These are phyloP conservation scores for Trypanosoma lewisi DNA, from an alignment of 208 protist genomes.

Conservation along the genomic window DNA sequence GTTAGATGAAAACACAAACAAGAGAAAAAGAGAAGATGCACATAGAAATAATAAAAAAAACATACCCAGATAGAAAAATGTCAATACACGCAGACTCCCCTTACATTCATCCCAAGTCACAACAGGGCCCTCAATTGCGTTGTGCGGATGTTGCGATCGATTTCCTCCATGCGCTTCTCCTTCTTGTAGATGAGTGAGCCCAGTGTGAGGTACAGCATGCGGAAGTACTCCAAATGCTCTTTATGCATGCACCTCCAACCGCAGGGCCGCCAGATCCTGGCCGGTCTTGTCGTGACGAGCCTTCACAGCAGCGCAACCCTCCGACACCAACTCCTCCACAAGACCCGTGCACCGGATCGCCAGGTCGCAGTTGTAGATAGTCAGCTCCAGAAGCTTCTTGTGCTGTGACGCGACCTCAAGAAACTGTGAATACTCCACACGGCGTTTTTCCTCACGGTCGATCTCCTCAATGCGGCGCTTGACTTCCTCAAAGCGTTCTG, in stretches of 20 bases:
- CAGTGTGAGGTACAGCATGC: conserved; percentile 53
- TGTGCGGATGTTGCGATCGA: conserved; percentile 72
- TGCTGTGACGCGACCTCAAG: conserved; percentile 49
- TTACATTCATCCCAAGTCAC: too few species aligned
- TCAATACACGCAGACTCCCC: too few species aligned
- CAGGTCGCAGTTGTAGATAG: conserved; percentile 56
- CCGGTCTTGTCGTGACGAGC: conserved; percentile 52
- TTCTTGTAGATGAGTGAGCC: conserved; percentile 51
- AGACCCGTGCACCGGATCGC: conserved; percentile 47
- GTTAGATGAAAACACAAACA: too few species aligned
- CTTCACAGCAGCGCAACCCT: conserved; percentile 50
- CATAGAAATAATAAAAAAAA: too few species aligned
- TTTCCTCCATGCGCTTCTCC: conserved; percentile 68
- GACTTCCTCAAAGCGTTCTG: conserved; percentile 49
- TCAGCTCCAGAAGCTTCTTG: conserved; percentile 58
- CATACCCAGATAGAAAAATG: too few species aligned
- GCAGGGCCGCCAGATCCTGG: conserved; percentile 40
- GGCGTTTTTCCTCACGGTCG: conserved; percentile 51
- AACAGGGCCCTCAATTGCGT: too few species aligned
- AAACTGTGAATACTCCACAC: conserved; percentile 52
- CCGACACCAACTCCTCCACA: conserved; percentile 48
- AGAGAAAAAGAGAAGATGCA: too few species aligned
- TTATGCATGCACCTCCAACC: conserved; percentile 51
- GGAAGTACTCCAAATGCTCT: conserved; percentile 61
- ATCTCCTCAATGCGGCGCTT: conserved; percentile 57